phyloP scores from a whole-genome alignment of 2,329 filamentous ascomycete genomes.

The Fonsecaea erecta region DNA sequence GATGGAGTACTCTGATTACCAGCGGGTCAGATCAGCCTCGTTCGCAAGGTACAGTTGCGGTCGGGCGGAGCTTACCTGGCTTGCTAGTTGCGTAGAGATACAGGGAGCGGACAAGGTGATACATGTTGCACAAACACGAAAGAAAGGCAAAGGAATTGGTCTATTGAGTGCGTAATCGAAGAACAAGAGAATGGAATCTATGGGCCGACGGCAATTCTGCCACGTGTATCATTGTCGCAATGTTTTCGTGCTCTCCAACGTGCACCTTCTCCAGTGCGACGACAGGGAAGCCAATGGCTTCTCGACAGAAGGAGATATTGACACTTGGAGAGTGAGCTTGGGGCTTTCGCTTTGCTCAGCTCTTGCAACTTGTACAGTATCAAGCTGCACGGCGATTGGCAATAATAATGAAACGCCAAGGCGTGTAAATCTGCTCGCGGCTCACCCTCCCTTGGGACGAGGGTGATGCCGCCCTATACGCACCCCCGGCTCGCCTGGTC shows the following conservation, averaged over 20 bases:
- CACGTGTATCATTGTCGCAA: constrained; percentile 31
- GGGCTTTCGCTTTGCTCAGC: neutral
- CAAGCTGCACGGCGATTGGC: neutral
- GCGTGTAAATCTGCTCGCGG: too few relatives aligned
- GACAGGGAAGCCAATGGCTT: neutral
- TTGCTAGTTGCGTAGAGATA: constrained; percentile 96
- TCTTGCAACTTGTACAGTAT: neutral
- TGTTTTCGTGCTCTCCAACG: neutral
- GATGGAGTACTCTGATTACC: constrained; percentile 86
- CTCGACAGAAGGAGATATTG: neutral
- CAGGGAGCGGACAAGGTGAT: constrained; percentile 91
- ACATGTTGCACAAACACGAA: constrained; percentile 63
- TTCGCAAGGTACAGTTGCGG: neutral
- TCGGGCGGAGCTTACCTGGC: constrained; percentile 67
- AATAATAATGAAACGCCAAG: too few relatives aligned
- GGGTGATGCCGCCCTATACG: too few relatives aligned
- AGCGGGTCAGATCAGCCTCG: neutral
- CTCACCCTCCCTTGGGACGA: too few relatives aligned
- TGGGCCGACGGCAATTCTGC: constrained; percentile 18
- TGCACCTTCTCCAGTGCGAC: neutral
- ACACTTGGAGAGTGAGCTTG: neutral
- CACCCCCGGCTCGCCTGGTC: too few relatives aligned
- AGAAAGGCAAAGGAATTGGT: neutral
- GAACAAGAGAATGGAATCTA: constrained; percentile 12
- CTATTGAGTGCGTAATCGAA: constrained; percentile 3